These are phyloP conservation scores for Penicillium samsonianum DNA, from an alignment of 495 filamentous ascomycete species.

Conservation along the genomic window DNA sequence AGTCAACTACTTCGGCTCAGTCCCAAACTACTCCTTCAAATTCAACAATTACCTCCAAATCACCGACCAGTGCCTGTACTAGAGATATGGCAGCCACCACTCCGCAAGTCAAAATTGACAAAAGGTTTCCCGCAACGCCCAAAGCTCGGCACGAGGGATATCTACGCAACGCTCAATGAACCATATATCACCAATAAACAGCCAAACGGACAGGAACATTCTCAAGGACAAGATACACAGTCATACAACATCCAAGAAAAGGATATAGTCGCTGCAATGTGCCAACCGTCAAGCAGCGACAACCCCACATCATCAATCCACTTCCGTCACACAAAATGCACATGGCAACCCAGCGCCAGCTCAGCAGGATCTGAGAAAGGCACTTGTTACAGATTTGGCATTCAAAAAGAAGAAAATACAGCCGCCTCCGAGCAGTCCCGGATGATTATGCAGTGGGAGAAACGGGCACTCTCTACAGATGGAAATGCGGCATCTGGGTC, in stretches of 20 bases:
- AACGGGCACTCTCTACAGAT: conserved; percentile 7
- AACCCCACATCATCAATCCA: conserved; percentile 14
- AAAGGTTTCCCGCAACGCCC: conserved; percentile 22
- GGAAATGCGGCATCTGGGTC: not conserved
- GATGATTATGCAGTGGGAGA: conserved; percentile 34
- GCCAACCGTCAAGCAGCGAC: conserved; percentile 5
- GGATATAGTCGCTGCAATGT: conserved; percentile 28
- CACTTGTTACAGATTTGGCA: conserved; percentile 25
- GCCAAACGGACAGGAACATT: not conserved
- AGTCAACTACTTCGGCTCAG: conserved; percentile 31
- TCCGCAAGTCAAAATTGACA: conserved; percentile 31
- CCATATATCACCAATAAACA: conserved; percentile 16
- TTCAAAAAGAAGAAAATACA: conserved; percentile 12
- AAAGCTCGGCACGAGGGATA: conserved; percentile 34
- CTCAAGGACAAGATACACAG: conserved; percentile 15
- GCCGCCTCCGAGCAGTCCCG: conserved; percentile 7
- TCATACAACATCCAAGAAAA: conserved; percentile 8
- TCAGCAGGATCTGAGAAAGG: conserved; percentile 11
- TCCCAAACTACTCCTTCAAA: conserved; percentile 39
- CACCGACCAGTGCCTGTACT: conserved; percentile 37
- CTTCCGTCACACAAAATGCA: conserved; percentile 23
- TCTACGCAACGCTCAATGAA: conserved; percentile 39
- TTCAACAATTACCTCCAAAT: conserved; percentile 39
- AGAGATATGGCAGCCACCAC: conserved; percentile 40
- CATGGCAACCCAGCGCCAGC: conserved; percentile 21